Conservation (phyloP, 2,329 filamentous ascomycete genomes). For the Fusarium nygamai region DNA sequence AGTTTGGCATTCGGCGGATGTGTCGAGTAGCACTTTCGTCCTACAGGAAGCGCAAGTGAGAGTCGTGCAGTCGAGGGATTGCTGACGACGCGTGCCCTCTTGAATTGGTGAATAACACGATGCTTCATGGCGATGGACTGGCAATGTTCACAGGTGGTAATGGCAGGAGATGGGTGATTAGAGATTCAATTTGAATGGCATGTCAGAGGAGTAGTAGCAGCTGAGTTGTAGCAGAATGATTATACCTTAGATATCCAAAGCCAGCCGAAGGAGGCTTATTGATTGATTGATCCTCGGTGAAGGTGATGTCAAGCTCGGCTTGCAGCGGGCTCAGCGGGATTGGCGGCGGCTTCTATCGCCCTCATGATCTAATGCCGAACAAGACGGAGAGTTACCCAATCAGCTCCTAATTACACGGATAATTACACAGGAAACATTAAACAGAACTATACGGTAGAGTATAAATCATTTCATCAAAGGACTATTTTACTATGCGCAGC, state of each 20-base stretch:
- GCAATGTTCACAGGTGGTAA: slow-evolving; percentile 2
- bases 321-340: slow-evolving; percentile 46
- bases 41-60: slow-evolving; percentile 28
- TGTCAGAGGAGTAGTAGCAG: slow-evolving; percentile 11
- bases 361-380: slow-evolving; percentile 37
- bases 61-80: slow-evolving; percentile 23
- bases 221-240: background rate
- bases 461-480: background rate
- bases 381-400: slow-evolving; percentile 42
- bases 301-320: slow-evolving; percentile 50
- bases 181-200: slow-evolving; percentile 21
- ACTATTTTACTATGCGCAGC: background rate
- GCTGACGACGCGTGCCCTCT: slow-evolving; percentile 40
- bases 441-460: background rate
- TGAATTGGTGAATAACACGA: slow-evolving; percentile 45
- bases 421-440: background rate
- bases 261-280: slow-evolving; percentile 35
- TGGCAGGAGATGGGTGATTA: slow-evolving; percentile 11
- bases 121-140: slow-evolving; percentile 46
- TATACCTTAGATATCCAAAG: slow-evolving; percentile 35
- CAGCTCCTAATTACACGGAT: background rate
- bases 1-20: slow-evolving; percentile 71
- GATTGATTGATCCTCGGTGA: slow-evolving; percentile 41
- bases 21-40: slow-evolving; percentile 59
- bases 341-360: slow-evolving; percentile 41